Conservation (phyloP, 495 filamentous ascomycete genomes). For the Trypethelium eluteriae region DNA sequence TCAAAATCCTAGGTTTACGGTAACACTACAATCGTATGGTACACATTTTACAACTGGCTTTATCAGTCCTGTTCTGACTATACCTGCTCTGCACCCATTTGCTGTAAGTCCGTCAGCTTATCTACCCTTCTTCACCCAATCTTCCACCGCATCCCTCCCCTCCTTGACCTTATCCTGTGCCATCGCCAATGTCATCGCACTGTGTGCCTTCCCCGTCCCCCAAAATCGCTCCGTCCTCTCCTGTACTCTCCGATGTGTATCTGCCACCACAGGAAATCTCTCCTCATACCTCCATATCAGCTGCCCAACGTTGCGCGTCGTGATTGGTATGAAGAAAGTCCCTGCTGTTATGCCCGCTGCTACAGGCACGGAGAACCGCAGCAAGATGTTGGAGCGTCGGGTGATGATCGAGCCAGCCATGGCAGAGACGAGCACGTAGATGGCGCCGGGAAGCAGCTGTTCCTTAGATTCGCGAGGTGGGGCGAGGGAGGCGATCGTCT, state of each 20-base stretch:
- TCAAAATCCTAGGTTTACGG: background rate
- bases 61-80: background rate
- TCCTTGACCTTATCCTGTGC: slow-evolving; percentile 70
- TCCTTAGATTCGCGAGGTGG: slow-evolving; percentile 76
- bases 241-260: slow-evolving; percentile 62
- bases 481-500: slow-evolving; percentile 76
- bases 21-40: background rate
- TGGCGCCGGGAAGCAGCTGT: slow-evolving; percentile 69
- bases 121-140: slow-evolving; percentile 83
- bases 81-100: background rate
- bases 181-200: slow-evolving; percentile 58
- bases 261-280: slow-evolving; percentile 66
- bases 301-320: slow-evolving; percentile 69
- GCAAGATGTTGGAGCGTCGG: slow-evolving; percentile 72
- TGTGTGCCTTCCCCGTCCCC: slow-evolving; percentile 62
- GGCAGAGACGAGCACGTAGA: slow-evolving; percentile 84
- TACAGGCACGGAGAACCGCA: slow-evolving; percentile 58
- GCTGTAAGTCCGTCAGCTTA: slow-evolving; percentile 28
- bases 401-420: slow-evolving; percentile 89
- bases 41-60: slow-evolving; percentile 4
- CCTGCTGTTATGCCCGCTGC: slow-evolving; percentile 35
- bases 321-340: slow-evolving; percentile 36
- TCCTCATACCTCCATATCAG: slow-evolving; percentile 86
- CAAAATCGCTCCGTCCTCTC: slow-evolving; percentile 60
- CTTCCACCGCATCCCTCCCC: slow-evolving; percentile 67